Base-by-base conservation (phyloP, 805 yeast species). In the Metschnikowia borealis region DNA sequence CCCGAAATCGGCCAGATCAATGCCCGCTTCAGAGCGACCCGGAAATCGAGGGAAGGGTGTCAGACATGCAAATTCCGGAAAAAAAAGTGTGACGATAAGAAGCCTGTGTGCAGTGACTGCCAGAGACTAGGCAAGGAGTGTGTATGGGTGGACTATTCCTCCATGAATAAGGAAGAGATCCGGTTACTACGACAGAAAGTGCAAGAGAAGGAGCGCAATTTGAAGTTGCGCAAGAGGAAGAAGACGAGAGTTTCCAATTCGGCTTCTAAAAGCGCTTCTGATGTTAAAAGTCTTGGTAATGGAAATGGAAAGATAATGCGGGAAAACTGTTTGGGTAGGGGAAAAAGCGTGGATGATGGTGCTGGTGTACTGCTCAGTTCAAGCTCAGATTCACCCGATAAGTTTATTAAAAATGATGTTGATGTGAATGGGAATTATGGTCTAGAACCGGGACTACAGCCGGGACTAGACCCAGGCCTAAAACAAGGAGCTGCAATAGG, bases 11-110 rank as follows among this genome's bases (percentile, higher is more conserved):
- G 14, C 31, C 32, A 14, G 7, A 31, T 41, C 29, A 41, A 42
- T 33, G 45, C 29, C 31, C 45, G 38, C 6, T 42, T 42, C 21
- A 44, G 17, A 13, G 39, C 38, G 11, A 44, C 38, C 37, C 32
- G 39, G 3, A 57, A 57, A 54, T 78, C 87, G 1, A 77, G 70
- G 55, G 71, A 71, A n/a, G 89, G 89, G 0, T 84, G 90, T 62
- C 64, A 84, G 36, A 84, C 87, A 0, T 84, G 90, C 64, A 84
- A 84, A 59, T 70, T 79, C 35, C 67, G 89, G 39, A 84, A 83
- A 71, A 82, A 81, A 59, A 71, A 81, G 55, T 80, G 85, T 59
- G 76, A 79, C 54, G 83, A 80, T 56, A 53, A 51, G 6, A 69
- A 67, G 49, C 85, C 85, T 1, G 57, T 66, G 1, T 80, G 85